These are phyloP conservation scores for Conidiobolus incongruus DNA, from an alignment of 371 early-diverging fungal genomes.

Conservation along the genomic window DNA sequence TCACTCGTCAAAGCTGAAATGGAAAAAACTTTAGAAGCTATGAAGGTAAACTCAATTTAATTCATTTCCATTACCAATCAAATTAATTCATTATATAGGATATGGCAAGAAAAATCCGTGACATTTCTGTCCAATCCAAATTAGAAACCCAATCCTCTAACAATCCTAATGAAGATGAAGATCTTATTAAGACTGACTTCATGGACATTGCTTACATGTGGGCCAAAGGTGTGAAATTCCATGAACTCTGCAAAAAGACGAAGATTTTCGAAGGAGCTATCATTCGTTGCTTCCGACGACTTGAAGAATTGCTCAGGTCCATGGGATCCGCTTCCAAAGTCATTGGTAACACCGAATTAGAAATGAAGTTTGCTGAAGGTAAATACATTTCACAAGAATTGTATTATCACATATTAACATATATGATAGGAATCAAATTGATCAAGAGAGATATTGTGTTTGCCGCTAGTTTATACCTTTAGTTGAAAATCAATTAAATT, in stretches of 20 bases:
- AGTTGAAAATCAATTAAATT: too few relatives aligned
- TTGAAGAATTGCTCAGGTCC: constrained; percentile 94
- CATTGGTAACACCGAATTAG: constrained; percentile 95
- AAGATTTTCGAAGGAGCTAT: constrained; percentile 95
- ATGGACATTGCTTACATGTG: constrained; percentile 97
- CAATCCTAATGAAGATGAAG: constrained; percentile 62
- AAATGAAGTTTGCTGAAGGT: constrained; percentile 87
- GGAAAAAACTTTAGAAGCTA: constrained; percentile 41
- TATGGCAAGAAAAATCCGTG: constrained; percentile 66
- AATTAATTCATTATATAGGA: too few relatives aligned
- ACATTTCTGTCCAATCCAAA: constrained; percentile 73
- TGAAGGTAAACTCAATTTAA: too few relatives aligned
- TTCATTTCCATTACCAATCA: too few relatives aligned
- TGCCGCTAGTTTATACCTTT: constrained; percentile 90
- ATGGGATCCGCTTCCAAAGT: constrained; percentile 86
- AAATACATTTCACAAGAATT: too few relatives aligned
- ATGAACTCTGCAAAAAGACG: constrained; percentile 90
- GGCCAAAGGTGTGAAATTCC: constrained; percentile 86
- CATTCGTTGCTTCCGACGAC: constrained; percentile 81
- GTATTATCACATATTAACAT: constrained; percentile 4
- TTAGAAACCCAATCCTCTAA: constrained; percentile 44
- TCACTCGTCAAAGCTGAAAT: constrained; percentile 46
- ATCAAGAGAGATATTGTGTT: constrained; percentile 99
- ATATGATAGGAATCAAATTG: constrained; percentile 35
- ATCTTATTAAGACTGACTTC: constrained; percentile 64